phyloP scores from a whole-genome alignment of 116 monocot species.

The Zostera marina region DNA sequence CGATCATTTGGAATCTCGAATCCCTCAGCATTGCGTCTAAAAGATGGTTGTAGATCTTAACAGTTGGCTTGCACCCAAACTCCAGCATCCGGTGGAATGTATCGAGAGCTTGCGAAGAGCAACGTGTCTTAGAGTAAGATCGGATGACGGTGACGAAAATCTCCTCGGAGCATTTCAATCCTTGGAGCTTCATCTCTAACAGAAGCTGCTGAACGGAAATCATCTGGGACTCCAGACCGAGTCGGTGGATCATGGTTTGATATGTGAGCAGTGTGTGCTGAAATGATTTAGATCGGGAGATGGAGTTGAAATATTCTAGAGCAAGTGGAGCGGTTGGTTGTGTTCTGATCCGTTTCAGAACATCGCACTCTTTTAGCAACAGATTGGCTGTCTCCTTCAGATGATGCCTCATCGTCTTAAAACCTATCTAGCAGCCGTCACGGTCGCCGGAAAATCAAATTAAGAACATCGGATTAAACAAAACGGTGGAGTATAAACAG shows the following conservation, averaged over 20 bases:
- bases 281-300: conserved; percentile 20
- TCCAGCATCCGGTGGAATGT: conserved; percentile 59
- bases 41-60: conserved; percentile 73
- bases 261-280: conserved; percentile 52
- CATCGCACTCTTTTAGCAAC: conserved; percentile 28
- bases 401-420: conserved; percentile 8
- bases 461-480: too few species aligned
- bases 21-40: conserved; percentile 52
- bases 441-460: too few species aligned
- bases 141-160: conserved; percentile 29
- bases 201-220: conserved; percentile 43
- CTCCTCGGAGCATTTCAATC: conserved; percentile 38
- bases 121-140: conserved; percentile 33
- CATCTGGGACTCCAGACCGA: conserved; percentile 24
- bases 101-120: conserved; percentile 47
- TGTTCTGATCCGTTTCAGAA: conserved; percentile 14
- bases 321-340: conserved; percentile 19
- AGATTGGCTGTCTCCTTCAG: conserved; percentile 18
- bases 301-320: conserved; percentile 41
- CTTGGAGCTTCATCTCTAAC: conserved; percentile 60
- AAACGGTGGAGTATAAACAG: too few species aligned
- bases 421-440: too few species aligned
- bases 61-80: conserved; percentile 41
- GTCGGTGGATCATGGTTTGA: conserved; percentile 36
- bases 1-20: conserved; percentile 35